Conservation (phyloP, 352 stramenopile species). For the Globisporangium uncinulatum region DNA sequence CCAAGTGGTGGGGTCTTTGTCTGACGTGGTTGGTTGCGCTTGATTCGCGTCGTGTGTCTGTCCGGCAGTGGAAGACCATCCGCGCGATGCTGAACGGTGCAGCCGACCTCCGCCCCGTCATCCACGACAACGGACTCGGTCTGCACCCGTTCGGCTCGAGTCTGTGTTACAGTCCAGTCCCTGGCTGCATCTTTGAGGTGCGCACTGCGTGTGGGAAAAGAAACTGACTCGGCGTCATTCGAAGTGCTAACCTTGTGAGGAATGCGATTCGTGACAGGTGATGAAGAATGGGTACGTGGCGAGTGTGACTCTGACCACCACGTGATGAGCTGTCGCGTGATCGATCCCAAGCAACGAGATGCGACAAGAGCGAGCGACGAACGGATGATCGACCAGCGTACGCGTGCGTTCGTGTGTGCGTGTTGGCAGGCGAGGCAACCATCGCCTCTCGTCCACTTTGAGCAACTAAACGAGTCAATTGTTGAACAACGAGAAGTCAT, state of each 20-base stretch:
- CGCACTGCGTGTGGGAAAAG: neutral
- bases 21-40: too few relatives aligned
- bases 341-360: neutral
- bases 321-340: conserved; percentile 4
- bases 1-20: neutral
- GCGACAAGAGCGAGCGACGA: neutral
- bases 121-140: conserved; percentile 72
- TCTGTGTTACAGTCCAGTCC: conserved; percentile 65
- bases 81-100: conserved; percentile 40
- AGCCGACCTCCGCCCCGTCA: conserved; percentile 54
- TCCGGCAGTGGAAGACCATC: conserved; percentile 73
- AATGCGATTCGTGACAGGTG: too few relatives aligned
- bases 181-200: conserved; percentile 72
- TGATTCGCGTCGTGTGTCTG: neutral
- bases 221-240: too few relatives aligned
- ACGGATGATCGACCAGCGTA: too few relatives aligned
- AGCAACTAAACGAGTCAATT: too few relatives aligned
- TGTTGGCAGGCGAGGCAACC: too few relatives aligned
- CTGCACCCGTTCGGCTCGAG: conserved; percentile 77
- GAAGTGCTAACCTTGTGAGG: too few relatives aligned
- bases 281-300: conserved; percentile 77
- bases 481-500: too few relatives aligned
- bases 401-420: too few relatives aligned
- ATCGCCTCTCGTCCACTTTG: too few relatives aligned
- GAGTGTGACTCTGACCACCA: conserved; percentile 54